Base-by-base conservation (phyloP, 805 yeast species). In the Candida schatavii region DNA sequence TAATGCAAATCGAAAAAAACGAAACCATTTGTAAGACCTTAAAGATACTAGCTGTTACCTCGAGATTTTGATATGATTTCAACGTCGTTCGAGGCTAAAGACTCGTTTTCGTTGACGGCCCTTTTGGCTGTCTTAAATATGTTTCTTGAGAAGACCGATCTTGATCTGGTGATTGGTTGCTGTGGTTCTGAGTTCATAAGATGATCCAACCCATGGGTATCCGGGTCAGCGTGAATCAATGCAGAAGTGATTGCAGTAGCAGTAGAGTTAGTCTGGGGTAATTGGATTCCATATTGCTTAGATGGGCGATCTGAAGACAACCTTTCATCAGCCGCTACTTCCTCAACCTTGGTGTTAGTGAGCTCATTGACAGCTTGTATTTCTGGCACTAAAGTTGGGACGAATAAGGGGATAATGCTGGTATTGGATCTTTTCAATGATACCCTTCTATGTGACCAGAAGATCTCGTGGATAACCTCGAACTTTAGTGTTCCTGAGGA, bases 41-140 rank as follows among this genome's bases (percentile, higher is more conserved):
- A 35, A 20, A 11, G 15, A 25, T 35, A 35, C 27, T 10, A 10
- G 11, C 22, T 35, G 20, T 35, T 35, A 22, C 17, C 37, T 13
- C 20, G 19, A 9, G 37, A 35, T 5, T 20, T 35, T 10, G 37
- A 35, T 14, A 35, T 35, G 18, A 35, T 35, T 13, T 35, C 37
- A 22, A 35, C 22, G 15, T 10, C 27, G 18, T 35, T 25, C 4
- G 17, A 13, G 13, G 18, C 10, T 7, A 22, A 13, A 11, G 29
- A 22, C 20, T 35, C 37, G 10, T 35, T 35, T 14, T 22, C 29
- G 27, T 20, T 25, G 4, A 22, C 6, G 18, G 6, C 18, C 21
- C 11, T 31, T 13, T 17, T 31, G 19, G 21, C 35, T 15, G 19
- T 20, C 15, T 31, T 35, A 22, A 35, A 35, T 7, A 35, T 20